Percentiles rank a stretch among this genome's conserved stretches.
These are phyloP conservation scores for Naganishia vishniacii DNA, from an alignment of 768 basidiomycete genomes.

Conservation along the genomic window DNA sequence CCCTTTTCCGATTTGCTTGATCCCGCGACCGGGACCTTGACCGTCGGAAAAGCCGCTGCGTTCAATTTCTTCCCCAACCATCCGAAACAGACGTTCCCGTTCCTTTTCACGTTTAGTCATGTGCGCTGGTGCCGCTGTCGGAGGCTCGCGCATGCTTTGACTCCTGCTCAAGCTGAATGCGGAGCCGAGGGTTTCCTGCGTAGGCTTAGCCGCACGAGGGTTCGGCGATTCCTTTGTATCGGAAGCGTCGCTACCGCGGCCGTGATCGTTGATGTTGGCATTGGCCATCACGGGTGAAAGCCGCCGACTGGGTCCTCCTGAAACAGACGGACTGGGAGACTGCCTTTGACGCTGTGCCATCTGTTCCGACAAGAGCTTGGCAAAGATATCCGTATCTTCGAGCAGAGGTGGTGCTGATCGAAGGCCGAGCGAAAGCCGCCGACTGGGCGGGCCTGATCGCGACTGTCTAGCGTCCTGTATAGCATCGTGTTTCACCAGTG, in stretches of 20 bases:
- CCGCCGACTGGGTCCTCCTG: not conserved
- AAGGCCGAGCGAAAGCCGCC: not conserved
- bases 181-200: not conserved
- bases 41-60: slow-evolving; percentile 27
- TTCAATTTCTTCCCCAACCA: slow-evolving; percentile 45
- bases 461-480: not conserved
- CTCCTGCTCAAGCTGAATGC: slow-evolving; percentile 22
- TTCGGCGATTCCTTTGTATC: not conserved
- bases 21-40: slow-evolving; percentile 29
- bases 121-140: slow-evolving; percentile 3
- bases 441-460: not conserved
- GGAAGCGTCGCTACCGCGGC: not conserved
- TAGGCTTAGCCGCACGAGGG: not conserved
- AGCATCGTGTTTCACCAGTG: not conserved
- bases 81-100: slow-evolving; percentile 40
- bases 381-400: slow-evolving; percentile 27
- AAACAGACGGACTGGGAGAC: slow-evolving; percentile 1
- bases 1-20: slow-evolving; percentile 42
- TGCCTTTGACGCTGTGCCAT: slow-evolving; percentile 18
- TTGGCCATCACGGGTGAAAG: not conserved
- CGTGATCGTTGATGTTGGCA: not conserved
- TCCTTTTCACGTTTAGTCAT: slow-evolving; percentile 36
- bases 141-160: slow-evolving; percentile 28
- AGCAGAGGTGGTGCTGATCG: slow-evolving; percentile 28
- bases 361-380: slow-evolving; percentile 14